A percentile compares a stretch with the other conserved stretches of the same genome.
Evolutionary conservation across 306 rosid species (phyloP).

Genomic region (Citrullus amarus): DNA sequence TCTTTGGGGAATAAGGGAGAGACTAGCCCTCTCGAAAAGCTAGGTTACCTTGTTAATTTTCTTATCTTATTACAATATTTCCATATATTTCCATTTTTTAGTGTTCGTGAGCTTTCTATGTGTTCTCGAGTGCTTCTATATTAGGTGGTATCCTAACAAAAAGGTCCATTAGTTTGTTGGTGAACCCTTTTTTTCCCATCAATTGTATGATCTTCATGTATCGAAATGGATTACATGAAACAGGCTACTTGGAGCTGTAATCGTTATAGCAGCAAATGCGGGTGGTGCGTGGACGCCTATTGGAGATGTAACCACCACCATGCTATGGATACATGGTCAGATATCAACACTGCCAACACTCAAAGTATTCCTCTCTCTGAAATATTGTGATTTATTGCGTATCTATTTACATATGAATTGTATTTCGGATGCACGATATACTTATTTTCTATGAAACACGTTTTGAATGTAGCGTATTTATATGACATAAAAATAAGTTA

Average conservation of each 20-base stretch:
- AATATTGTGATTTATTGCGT: background rate
- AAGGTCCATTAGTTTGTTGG: background rate
- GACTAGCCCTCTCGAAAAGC: too few relatives aligned
- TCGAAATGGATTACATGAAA: slow-evolving; percentile 20
- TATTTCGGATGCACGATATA: background rate
- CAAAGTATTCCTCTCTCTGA: slow-evolving; percentile 37
- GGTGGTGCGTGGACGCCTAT: slow-evolving; percentile 99
- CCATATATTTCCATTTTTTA: too few relatives aligned
- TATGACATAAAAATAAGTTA: background rate
- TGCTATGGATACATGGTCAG: slow-evolving; percentile 98
- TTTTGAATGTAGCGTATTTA: too few relatives aligned
- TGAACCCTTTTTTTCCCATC: background rate
- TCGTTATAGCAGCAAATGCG: slow-evolving; percentile 93
- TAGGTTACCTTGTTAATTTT: too few relatives aligned
- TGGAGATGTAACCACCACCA: slow-evolving; percentile 94
- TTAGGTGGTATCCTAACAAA: too few relatives aligned
- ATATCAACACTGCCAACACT: slow-evolving; percentile 68
- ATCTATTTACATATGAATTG: background rate
- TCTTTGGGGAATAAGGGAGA: too few relatives aligned
- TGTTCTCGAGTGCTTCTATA: too few relatives aligned
- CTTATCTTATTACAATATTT: too few relatives aligned
- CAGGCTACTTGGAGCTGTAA: slow-evolving; percentile 96
- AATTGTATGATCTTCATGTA: background rate
- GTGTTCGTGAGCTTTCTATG: too few relatives aligned
- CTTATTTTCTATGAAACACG: background rate